Base-by-base conservation (phyloP, 2,329 filamentous ascomycete genomes). In the Metarhizium album region DNA sequence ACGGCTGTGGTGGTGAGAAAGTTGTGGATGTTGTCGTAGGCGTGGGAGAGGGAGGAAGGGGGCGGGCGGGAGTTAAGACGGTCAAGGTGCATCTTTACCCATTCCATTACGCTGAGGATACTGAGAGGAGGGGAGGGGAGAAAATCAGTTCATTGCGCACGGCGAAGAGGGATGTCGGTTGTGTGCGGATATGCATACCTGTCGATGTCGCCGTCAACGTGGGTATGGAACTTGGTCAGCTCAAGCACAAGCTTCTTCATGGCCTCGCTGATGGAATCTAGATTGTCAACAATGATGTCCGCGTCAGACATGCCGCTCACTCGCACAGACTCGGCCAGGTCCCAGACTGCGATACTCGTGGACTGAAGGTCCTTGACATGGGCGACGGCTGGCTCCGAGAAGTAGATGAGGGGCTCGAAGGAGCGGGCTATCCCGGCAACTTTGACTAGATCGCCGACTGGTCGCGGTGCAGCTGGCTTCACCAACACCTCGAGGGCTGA, bases 71-170 rank as follows among this genome's bases (percentile, higher is more conserved):
- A 74, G 54, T 82, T 79, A 51, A 93, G 72, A 45, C 83, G 82
- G 53, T 82, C 75, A 14, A 97, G 79, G 66, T 96, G 90, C 57
- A 90, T 83, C 62, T 86, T 86, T 14, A 89, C 87, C 91, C 91
- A 96, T 64, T 95, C 89, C 90, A 97, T 96, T 48, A 94, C 89
- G 54, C 93, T 85, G 35, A 97, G 76, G 58, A 96, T 95, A 53
- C 86, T 84, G 60, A 5, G 2, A 22, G 84, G 60, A 4, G 4
- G 40, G 84, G 60, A 4, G 4, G 13, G 20, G 16, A 13, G 5
- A 11, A 9, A 7, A 6, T 40, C 20, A 20, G 23, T 18, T 42
- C 29, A 18, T 27, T 27, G 9, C 29, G 23, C 20, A 31, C 23
- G 27, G 4, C 16, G 2, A 24, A 31, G 42, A 8, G 8, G 13